Evolutionary conservation across 306 rosid genomes (phyloP), one percentile per base, ranked within the genome.

Genomic region (Biancaea sappan): DNA sequence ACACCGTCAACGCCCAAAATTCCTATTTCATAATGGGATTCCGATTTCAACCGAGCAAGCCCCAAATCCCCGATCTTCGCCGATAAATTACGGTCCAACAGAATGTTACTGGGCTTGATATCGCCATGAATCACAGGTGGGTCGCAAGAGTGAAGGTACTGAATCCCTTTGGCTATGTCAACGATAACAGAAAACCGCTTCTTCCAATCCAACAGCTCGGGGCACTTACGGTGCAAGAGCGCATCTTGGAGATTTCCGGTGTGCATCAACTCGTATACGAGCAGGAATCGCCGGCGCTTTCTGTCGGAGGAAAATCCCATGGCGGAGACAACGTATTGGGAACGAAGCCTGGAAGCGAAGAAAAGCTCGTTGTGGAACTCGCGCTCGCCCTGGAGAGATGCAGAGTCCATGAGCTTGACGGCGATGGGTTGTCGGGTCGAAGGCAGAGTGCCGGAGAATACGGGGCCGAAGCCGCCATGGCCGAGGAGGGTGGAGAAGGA

Each of bases 161-260:
- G 81, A 24, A 92, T 34, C 14, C 96, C 99, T 22, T 74, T 88
- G 0, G 97, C 98, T 0, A 95, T 67, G 52, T 87, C 93, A 16
- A 88, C 34, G 1, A 80, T 75, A 21, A 90, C 26, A 0, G 72
- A 56, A 54, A 87, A 86, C 10, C 98, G 74, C 68, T 66, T 95
- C 38, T 79, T 74, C 99, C 99, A 95, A 43, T 82, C 77, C 80
- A 78, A 52, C 53, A 95, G 82, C 59, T 95, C 90, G 0, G 88
- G 81, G 48, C 91, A 87, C 85, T 90, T 90, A 4, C 89, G 70
- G 11, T 81, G 85, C 71, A 95, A 56, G 3, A 95, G 82, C 22
- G 99, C 99, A 31, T 92, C 98, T 85, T 95, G 99, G 47, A 95
- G 83, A 74, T 92, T 95, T 0, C 99, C 98, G 47, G 90, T 87